These are phyloP conservation scores for Trichosporon faecale DNA, from an alignment of 1,284 basidiomycete genomes.

Conservation along the genomic window DNA sequence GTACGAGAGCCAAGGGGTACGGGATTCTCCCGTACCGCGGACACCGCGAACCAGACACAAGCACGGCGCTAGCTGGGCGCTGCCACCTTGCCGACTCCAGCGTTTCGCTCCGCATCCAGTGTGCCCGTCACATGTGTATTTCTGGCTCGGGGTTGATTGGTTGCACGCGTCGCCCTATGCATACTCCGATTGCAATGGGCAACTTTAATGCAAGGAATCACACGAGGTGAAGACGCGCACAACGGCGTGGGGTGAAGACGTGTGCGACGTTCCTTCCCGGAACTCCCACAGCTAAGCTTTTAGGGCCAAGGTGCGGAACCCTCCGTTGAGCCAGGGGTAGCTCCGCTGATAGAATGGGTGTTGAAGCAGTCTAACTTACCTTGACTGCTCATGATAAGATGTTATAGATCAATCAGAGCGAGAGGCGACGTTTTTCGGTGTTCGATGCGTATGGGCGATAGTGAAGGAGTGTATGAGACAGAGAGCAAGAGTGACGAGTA, in stretches of 20 bases:
- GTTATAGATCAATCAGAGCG: neutral
- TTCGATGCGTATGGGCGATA: neutral
- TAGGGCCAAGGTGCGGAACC: neutral
- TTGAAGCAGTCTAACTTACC: neutral
- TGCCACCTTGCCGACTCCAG: neutral
- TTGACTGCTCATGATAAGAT: conserved; percentile 7
- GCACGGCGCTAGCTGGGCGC: neutral
- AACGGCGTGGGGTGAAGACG: neutral
- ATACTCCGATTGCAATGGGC: conserved; percentile 1
- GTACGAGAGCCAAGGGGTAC: neutral
- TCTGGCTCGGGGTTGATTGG: neutral
- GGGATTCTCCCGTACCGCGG: neutral
- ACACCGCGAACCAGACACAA: neutral
- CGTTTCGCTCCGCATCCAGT: neutral
- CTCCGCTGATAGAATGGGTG: neutral
- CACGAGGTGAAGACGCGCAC: neutral
- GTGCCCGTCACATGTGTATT: neutral
- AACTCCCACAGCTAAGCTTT: conserved; percentile 3
- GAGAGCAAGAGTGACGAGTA: neutral
- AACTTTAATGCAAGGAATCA: neutral
- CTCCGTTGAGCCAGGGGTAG: neutral
- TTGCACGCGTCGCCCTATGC: neutral
- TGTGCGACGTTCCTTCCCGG: neutral
- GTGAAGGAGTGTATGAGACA: conserved; percentile 7
- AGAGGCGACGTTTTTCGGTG: neutral